Percentiles rank a stretch among this genome's conserved stretches.
Conservation (phyloP, 148 eudicot genomes). For the Agrostemma githago region DNA sequence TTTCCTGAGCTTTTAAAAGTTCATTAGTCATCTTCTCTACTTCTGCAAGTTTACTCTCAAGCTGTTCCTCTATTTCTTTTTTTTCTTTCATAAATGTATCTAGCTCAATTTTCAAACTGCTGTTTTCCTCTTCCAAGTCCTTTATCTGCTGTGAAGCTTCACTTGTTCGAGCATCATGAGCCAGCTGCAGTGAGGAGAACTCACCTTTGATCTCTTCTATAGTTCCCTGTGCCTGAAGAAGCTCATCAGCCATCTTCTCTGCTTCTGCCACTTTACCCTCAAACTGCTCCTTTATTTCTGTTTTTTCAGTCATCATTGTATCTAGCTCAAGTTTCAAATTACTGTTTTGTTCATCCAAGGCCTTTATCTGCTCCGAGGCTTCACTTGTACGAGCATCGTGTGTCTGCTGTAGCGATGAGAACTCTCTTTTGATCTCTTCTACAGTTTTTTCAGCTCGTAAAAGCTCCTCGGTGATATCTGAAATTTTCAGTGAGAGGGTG, state of each 20-base stretch:
- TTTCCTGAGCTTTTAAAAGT: not conserved
- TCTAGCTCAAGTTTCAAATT: conserved; percentile 41
- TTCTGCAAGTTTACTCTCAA: not conserved
- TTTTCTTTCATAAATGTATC: not conserved
- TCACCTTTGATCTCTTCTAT: conserved; percentile 18
- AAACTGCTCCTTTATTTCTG: conserved; percentile 34
- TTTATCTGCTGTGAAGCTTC: conserved; percentile 30
- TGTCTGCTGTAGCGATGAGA: conserved; percentile 29
- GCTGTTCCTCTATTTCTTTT: not conserved
- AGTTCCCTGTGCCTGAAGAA: conserved; percentile 4
- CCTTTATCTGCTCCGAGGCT: conserved; percentile 31
- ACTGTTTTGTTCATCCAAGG: conserved; percentile 26
- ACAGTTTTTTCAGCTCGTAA: conserved; percentile 30
- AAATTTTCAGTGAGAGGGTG: conserved; percentile 42
- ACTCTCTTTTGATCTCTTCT: conserved; percentile 44
- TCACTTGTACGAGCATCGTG: conserved; percentile 36
- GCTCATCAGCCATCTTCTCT: conserved; percentile 22
- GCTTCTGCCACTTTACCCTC: conserved; percentile 29
- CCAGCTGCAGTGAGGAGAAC: conserved; percentile 30
- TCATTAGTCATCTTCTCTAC: not conserved
- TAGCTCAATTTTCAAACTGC: conserved; percentile 36
- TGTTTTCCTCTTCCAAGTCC: conserved; percentile 27
- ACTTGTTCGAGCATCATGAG: conserved; percentile 31
- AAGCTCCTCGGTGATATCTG: conserved; percentile 46
- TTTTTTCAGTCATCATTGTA: conserved; percentile 31